A percentile compares a stretch with the other conserved stretches of the same genome.
Conservation (phyloP, 1,284 basidiomycete species). For the Rhodotorula sp. region DNA sequence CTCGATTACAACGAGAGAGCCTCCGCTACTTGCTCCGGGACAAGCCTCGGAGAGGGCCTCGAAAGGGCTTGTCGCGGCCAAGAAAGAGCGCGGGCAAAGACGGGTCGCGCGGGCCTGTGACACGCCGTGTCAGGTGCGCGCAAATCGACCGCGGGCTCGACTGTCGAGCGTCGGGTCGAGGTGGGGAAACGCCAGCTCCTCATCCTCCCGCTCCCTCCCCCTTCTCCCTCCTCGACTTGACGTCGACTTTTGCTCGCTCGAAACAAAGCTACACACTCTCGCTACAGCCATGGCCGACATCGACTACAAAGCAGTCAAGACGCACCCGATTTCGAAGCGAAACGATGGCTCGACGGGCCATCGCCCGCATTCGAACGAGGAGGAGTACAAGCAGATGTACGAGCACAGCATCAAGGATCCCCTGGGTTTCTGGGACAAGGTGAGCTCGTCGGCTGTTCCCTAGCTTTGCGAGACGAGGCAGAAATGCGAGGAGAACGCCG, state of each 20-base stretch:
- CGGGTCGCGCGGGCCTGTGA: too few species aligned
- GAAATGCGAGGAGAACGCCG: not conserved
- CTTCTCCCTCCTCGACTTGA: not conserved
- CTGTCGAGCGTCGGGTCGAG: not conserved
- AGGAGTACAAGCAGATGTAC: slow-evolving; percentile 55
- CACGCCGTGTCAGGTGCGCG: too few species aligned
- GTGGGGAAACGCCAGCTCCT: too few species aligned
- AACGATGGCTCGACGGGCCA: slow-evolving; percentile 20
- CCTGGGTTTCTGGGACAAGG: slow-evolving; percentile 85
- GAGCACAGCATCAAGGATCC: slow-evolving; percentile 56
- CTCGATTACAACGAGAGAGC: too few species aligned
- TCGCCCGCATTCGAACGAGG: slow-evolving; percentile 64
- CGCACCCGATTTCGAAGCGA: slow-evolving; percentile 33
- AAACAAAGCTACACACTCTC: not conserved
- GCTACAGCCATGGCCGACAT: not conserved
- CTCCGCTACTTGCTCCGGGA: too few species aligned
- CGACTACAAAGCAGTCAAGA: slow-evolving; percentile 9
- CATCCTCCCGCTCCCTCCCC: not conserved
- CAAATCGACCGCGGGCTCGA: too few species aligned
- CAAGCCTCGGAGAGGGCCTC: too few species aligned
- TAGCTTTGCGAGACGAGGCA: not conserved
- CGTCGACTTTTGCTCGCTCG: not conserved
- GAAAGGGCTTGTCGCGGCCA: too few species aligned
- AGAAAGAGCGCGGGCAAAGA: too few species aligned
- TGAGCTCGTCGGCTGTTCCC: slow-evolving; percentile 49